These are phyloP conservation scores for Lobulomyces angularis DNA, from an alignment of 192 early-diverging fungal genomes.

Conservation along the genomic window DNA sequence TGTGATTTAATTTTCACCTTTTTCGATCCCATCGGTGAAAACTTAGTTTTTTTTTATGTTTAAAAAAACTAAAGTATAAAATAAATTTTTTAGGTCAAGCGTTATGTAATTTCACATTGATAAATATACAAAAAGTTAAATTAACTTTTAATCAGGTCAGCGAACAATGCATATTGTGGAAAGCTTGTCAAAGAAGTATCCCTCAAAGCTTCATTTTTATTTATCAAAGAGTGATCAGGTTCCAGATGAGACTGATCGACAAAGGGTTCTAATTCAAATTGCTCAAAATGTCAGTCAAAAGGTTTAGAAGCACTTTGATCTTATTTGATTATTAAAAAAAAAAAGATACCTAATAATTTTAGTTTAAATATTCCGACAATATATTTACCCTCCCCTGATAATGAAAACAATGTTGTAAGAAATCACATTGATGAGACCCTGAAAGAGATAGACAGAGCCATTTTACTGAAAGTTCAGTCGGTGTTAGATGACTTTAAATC, in stretches of 20 bases:
- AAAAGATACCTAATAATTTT: neutral
- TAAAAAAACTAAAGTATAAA: no score
- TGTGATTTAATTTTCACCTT: conserved; percentile 5
- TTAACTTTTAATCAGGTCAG: no score
- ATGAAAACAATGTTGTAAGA: no score
- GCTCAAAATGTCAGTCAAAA: conserved; percentile 7
- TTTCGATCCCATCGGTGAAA: conserved; percentile 11
- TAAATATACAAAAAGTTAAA: no score
- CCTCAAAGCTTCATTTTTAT: conserved; percentile 5
- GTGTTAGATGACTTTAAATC: conserved; percentile 1
- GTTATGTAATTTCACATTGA: no score
- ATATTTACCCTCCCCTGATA: conserved; percentile 1
- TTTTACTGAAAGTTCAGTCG: conserved; percentile 6
- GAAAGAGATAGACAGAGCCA: conserved; percentile 6
- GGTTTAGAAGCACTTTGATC: conserved; percentile 8
- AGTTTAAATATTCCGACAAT: neutral
- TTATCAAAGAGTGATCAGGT: conserved; percentile 9
- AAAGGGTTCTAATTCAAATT: conserved; percentile 10
- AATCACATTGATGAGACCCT: conserved; percentile 10
- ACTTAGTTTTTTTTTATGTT: no score
- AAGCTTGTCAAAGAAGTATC: conserved; percentile 1
- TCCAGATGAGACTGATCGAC: conserved; percentile 8
- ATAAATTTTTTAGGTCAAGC: no score
- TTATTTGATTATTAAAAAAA: conserved; percentile 2
- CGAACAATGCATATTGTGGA: conserved; percentile 10